A percentile compares a stretch with the other conserved stretches of the same genome.
Evolutionary conservation across 192 early-diverging fungal genomes (phyloP).

Genomic region (Coemansia sp.): DNA sequence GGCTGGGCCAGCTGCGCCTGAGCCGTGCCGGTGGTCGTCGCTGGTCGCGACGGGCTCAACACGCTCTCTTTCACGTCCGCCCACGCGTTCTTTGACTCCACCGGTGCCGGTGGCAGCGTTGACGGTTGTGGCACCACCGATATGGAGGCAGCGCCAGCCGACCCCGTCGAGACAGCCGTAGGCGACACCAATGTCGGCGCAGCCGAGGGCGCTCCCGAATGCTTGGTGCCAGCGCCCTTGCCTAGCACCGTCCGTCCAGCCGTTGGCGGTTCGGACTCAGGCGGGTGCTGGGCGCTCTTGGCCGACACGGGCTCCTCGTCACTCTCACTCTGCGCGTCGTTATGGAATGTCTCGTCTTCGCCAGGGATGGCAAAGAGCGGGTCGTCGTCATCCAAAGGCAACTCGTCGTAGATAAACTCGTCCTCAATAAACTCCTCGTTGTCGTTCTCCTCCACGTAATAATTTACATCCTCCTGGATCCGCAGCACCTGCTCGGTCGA

Average conservation of each 20-base stretch:
- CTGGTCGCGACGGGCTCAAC: slow-evolving; percentile 43
- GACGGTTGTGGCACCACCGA: slow-evolving; percentile 33
- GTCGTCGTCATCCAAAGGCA: slow-evolving; percentile 90
- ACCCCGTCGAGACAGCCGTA: neutral
- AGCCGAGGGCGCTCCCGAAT: neutral
- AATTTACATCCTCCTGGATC: slow-evolving; percentile 87
- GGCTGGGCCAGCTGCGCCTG: slow-evolving; percentile 38
- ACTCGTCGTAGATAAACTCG: slow-evolving; percentile 88
- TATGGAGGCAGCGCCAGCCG: slow-evolving; percentile 6
- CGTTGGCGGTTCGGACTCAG: slow-evolving; percentile 21
- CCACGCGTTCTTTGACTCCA: slow-evolving; percentile 50
- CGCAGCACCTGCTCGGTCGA: slow-evolving; percentile 72
- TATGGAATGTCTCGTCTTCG: slow-evolving; percentile 56
- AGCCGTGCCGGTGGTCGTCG: slow-evolving; percentile 22
- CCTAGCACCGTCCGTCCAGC: slow-evolving; percentile 13
- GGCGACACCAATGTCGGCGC: neutral
- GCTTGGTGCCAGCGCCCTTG: slow-evolving; percentile 17
- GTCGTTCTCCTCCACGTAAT: slow-evolving; percentile 88
- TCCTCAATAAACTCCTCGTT: slow-evolving; percentile 92
- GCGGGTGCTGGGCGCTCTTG: neutral
- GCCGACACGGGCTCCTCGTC: slow-evolving; percentile 1
- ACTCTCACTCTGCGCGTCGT: slow-evolving; percentile 18
- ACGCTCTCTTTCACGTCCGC: slow-evolving; percentile 50
- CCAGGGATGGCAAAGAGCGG: slow-evolving; percentile 67
- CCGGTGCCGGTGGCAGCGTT: slow-evolving; percentile 44